Percentiles rank a stretch among this genome's conserved stretches.
phyloP scores from a whole-genome alignment of 2,329 filamentous ascomycete genomes.

The Lasiodiplodia sp. region DNA sequence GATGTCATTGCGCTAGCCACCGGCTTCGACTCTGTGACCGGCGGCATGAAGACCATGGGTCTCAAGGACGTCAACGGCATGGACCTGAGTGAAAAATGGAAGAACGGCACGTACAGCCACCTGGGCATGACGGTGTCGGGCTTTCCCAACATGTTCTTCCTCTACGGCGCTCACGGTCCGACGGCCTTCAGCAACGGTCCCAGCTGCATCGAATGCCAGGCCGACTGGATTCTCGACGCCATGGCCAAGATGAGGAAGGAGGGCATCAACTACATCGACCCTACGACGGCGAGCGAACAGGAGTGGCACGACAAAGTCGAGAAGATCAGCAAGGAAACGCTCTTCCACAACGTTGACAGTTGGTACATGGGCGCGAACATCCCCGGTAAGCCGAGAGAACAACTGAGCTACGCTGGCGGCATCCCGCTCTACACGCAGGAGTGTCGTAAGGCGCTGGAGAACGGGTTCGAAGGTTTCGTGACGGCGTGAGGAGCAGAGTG shows the following conservation, averaged over 20 bases:
- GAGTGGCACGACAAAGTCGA: slow-evolving; percentile 51
- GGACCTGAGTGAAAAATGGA: slow-evolving; percentile 51
- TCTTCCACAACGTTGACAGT: slow-evolving; percentile 50
- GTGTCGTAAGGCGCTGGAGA: slow-evolving; percentile 48
- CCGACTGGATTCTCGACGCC: slow-evolving; percentile 48
- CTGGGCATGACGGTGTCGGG: slow-evolving; percentile 52
- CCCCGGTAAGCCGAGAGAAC: slow-evolving; percentile 55
- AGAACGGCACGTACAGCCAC: slow-evolving; percentile 49
- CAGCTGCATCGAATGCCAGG: slow-evolving; percentile 50
- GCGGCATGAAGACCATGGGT: slow-evolving; percentile 51
- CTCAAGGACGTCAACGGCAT: slow-evolving; percentile 47
- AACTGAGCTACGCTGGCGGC: slow-evolving; percentile 54
- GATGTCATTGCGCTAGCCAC: slow-evolving; percentile 56
- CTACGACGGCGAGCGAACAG: slow-evolving; percentile 47
- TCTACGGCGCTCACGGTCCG: slow-evolving; percentile 54
- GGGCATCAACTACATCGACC: slow-evolving; percentile 44
- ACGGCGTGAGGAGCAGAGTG: slow-evolving; percentile 9
- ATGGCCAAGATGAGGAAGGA: slow-evolving; percentile 43
- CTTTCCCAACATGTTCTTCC: slow-evolving; percentile 50
- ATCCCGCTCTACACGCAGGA: slow-evolving; percentile 50
- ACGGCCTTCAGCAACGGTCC: slow-evolving; percentile 54
- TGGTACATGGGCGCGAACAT: slow-evolving; percentile 58
- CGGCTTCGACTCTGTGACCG: slow-evolving; percentile 55
- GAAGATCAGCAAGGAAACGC: slow-evolving; percentile 50
- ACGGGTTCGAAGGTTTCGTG: slow-evolving; percentile 45